These are phyloP conservation scores for Vitis riparia DNA, from an alignment of 164 flowering plant genomes.

Conservation along the genomic window DNA sequence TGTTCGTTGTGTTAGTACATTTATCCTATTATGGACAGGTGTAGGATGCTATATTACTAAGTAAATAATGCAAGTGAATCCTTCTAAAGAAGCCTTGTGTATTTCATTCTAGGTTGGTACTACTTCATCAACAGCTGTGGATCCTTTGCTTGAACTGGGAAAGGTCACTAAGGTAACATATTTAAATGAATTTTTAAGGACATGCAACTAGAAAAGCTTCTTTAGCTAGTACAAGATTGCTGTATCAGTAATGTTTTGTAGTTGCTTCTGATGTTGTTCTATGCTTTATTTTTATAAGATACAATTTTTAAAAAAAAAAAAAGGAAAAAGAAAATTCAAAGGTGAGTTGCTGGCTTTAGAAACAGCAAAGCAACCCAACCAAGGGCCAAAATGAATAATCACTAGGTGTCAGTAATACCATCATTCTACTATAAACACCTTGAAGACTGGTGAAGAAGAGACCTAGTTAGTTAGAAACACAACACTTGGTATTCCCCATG, in stretches of 20 bases:
- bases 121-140: conserved; percentile 93
- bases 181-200: not conserved
- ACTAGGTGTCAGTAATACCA: no score
- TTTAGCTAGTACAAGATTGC: not conserved
- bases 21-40: no score
- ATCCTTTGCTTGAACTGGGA: conserved; percentile 72
- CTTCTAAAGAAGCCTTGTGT: conserved; percentile 4
- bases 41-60: not conserved
- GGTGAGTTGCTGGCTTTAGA: no score
- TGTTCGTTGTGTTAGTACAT: no score
- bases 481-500: no score
- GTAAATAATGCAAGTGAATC: not conserved
- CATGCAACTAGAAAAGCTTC: not conserved
- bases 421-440: no score
- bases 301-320: not conserved
- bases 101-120: conserved; percentile 75
- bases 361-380: no score
- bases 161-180: conserved; percentile 68
- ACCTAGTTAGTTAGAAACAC: no score
- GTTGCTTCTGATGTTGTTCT: not conserved
- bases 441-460: no score
- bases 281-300: not conserved
- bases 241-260: not conserved
- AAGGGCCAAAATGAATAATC: no score
- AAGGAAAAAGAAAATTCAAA: not conserved